Base-by-base conservation (phyloP, 2,329 filamentous ascomycete genomes). In the Colletotrichum karsti region DNA sequence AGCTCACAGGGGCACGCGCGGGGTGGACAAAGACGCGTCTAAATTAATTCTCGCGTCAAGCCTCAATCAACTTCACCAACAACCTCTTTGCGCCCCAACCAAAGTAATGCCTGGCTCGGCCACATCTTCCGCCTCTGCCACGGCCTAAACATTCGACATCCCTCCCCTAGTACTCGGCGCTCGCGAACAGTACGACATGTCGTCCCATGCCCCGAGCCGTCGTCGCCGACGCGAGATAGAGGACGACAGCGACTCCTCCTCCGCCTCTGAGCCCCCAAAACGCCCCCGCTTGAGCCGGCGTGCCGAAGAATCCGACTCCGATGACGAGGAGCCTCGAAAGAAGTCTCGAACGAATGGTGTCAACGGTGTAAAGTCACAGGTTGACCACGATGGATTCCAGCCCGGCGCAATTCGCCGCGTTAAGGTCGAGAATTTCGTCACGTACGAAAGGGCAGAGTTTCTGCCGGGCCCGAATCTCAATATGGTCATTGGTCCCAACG, bases 401-500 rank as follows among this genome's bases (percentile, higher is more conserved):
- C 90, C 94, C 3, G 96, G 96, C 10, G 92, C 96, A 9, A 97
- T 99, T 72, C 90, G 98, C 54, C 90, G 95, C 37, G 94, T 99
- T 53, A 92, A 90, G 72, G 86, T 98, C 48, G 88, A 87, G 54
- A 93, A 98, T 79, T 99, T 99, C 74, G 94, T 99, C 62, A 99
- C 96, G 0, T 99, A 99, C 80, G 94, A 93, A 55, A 90, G 91
- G 59, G 95, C 94, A 62, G 95, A 97, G 72, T 98, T 98, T 79
- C 89, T 92, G 66, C 94, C 94, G 12, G 96, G 96, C 0, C 95
- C 96, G 1, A 95, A 93, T 77, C 80, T 99, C 75, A 99, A 99
- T 44, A 98, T 99, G 95, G 91, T 99, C 59, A 97, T 99, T 73
- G 96, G 96, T 0, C 96, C 96, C n/a, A 99, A 99, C 75, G 96